Evolutionary conservation across 148 eudicot species (phyloP).

Genomic region (Oxyria digyna): DNA sequence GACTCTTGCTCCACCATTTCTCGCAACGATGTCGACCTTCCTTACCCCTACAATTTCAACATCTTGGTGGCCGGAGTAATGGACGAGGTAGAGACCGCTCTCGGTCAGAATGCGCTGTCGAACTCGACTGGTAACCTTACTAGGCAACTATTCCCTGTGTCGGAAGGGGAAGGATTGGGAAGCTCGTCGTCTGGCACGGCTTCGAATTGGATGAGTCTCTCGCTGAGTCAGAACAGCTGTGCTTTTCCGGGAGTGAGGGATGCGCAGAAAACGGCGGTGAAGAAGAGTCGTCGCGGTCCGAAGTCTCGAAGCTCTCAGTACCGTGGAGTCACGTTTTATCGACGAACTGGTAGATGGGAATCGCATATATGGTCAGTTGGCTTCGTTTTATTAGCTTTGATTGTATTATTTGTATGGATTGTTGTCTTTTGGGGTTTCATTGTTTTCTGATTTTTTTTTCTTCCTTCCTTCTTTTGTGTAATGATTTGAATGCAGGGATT

Average conservation of each 20-base stretch:
- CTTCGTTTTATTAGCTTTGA: slow-evolving; percentile 1
- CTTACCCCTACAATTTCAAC: slow-evolving; percentile 21
- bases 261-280: slow-evolving; percentile 20
- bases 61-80: slow-evolving; percentile 20
- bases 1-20: slow-evolving; percentile 27
- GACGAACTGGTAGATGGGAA: slow-evolving; percentile 75
- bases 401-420: not conserved
- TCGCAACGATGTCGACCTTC: not conserved
- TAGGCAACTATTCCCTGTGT: slow-evolving; percentile 31
- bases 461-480: not conserved
- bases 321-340: slow-evolving; percentile 60
- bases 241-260: slow-evolving; percentile 12
- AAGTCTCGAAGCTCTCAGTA: slow-evolving; percentile 62
- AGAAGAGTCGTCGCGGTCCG: slow-evolving; percentile 63
- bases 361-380: slow-evolving; percentile 25
- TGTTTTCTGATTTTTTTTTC: not conserved
- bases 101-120: not conserved
- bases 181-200: not conserved
- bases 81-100: not conserved
- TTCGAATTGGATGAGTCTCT: slow-evolving; percentile 17
- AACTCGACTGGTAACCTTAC: slow-evolving; percentile 22
- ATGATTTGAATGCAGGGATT: slow-evolving; percentile 45
- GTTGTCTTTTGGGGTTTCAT: not conserved
- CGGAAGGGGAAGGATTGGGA: slow-evolving; percentile 1
- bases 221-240: slow-evolving; percentile 12